Base-by-base conservation (phyloP, 768 basidiomycete genomes). In the Pulveroboletus sp. region DNA sequence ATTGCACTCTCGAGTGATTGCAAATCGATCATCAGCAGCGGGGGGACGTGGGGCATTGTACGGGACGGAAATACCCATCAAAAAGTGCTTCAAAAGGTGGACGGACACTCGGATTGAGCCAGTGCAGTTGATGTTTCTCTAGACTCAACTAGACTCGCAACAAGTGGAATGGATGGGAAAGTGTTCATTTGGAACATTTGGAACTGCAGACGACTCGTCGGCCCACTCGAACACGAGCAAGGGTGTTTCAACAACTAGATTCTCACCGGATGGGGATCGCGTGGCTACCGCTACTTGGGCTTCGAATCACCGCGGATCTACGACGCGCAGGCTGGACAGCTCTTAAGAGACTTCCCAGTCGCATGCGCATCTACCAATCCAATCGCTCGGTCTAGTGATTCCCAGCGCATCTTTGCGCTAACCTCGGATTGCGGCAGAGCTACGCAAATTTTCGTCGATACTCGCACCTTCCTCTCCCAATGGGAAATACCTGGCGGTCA, bases 201-300 rank as follows among this genome's bases (percentile, higher is more conserved):
- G 6, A 50, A 43, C 3, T 44, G 52, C 8, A 6, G 16, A 27
- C 45, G 34, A 11, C 37, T 54, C 4, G 23, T 44, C 14, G 50
- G 49, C 8, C 52, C 52, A 4, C 45, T 54, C n/a, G 5, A 40
- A 11, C 49, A 54, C 24, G 21, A 43, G n/a, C 6, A 33, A 20
- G 8, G 31, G 36, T 1, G 35, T 51, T 1, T 19, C 5, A 1
- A 20, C 37, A 0, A 41, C 36, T 13, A 43, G 27, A 14, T 54
- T 54, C 33, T 54, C 53, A 11, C 53, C 49, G 0, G 37, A 47
- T 2, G 49, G 45, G 1, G 17, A 31, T n/a, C 23, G 2, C 5
- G 14, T 54, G 6, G 37, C 24, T 10, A 47, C 27, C 13, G n/a
- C 40, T 8, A 29, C n/a, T 31, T 21, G 39, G 39, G 21, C 14